phyloP scores from a whole-genome alignment of 2,329 filamentous ascomycete species.

The Paraphoma sp. region DNA sequence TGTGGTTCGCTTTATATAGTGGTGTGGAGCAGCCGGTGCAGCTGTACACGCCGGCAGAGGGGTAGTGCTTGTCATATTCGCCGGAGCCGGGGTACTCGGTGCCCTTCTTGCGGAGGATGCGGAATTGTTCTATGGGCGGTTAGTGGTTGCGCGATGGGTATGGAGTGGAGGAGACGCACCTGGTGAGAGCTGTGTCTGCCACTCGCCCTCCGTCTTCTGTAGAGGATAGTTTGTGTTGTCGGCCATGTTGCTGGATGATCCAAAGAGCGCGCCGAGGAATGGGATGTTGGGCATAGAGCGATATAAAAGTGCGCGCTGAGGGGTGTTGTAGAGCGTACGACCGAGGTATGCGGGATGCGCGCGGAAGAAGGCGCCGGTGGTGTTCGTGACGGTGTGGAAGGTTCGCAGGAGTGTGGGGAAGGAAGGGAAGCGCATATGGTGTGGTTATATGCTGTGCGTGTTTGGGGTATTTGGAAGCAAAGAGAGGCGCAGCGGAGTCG shows the following conservation, averaged over 20 bases:
- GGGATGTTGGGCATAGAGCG: constrained; percentile 77
- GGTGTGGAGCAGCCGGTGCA: constrained; percentile 88
- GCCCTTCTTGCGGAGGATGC: constrained; percentile 87
- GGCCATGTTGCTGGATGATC: constrained; percentile 57
- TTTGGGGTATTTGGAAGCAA: constrained; percentile 3
- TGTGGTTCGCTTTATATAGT: constrained; percentile 90
- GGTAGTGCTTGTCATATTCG: constrained; percentile 86
- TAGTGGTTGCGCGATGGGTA: constrained; percentile 1
- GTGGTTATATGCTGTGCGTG: constrained; percentile 10
- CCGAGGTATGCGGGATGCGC: constrained; percentile 46
- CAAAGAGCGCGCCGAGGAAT: constrained; percentile 78
- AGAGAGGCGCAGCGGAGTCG: constrained; percentile 1
- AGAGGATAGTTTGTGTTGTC: constrained; percentile 77
- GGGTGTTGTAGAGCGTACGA: constrained; percentile 35
- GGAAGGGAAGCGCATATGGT: constrained; percentile 58
- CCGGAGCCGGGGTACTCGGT: constrained; percentile 84
- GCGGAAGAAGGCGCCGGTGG: constrained; percentile 42
- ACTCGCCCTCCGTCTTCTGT: constrained; percentile 81
- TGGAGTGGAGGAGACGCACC: constrained; percentile 53
- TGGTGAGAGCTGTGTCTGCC: constrained; percentile 81
- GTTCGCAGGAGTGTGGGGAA: constrained; percentile 57
- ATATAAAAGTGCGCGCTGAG: constrained; percentile 34
- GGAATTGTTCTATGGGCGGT: constrained; percentile 80
- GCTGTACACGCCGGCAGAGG: constrained; percentile 77
- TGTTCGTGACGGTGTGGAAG: constrained; percentile 55